These are phyloP conservation scores for Yamadazyma atmosphaerica DNA, from an alignment of 1,139 yeast genomes.

Conservation along the genomic window DNA sequence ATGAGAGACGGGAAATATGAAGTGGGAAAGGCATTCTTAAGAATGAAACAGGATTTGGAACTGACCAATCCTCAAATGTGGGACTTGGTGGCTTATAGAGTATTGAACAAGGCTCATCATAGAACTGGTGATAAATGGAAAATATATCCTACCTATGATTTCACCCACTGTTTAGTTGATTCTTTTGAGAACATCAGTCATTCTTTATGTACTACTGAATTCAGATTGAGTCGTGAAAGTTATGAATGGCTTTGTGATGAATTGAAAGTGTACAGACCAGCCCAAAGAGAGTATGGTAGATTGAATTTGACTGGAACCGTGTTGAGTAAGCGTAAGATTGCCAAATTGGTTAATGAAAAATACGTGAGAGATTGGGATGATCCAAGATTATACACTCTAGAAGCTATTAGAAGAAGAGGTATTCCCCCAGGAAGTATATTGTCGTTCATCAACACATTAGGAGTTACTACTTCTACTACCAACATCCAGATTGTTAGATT, in stretches of 20 bases:
- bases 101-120: conserved; percentile 87
- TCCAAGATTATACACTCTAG: conserved; percentile 93
- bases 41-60: conserved; percentile 94
- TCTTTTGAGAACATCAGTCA: conserved; percentile 94
- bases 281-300: conserved; percentile 98
- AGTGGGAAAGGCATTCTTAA: conserved; percentile 89
- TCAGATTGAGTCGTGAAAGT: conserved; percentile 86
- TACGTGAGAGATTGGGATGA: conserved; percentile 98
- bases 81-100: conserved; percentile 99
- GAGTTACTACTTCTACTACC: conserved; percentile 92
- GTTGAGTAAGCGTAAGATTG: conserved; percentile 92
- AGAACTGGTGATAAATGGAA: conserved; percentile 97
- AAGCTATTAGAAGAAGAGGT: conserved; percentile 95
- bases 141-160: conserved; percentile 97
- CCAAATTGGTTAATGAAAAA: conserved; percentile 79
- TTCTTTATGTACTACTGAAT: conserved; percentile 94
- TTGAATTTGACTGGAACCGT: conserved; percentile 93
- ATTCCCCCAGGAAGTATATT: conserved; percentile 99
- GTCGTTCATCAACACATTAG: conserved; percentile 89
- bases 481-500: conserved; percentile 89
- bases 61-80: conserved; percentile 99
- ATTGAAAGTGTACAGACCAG: conserved; percentile 93
- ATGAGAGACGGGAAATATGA: conserved; percentile 89
- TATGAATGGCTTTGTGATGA: conserved; percentile 99
- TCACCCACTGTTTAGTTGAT: conserved; percentile 98